A percentile compares a stretch with the other conserved stretches of the same genome.
Evolutionary conservation across 2,329 filamentous ascomycete genomes (phyloP).

Genomic region (Pseudogymnoascus pannorum): DNA sequence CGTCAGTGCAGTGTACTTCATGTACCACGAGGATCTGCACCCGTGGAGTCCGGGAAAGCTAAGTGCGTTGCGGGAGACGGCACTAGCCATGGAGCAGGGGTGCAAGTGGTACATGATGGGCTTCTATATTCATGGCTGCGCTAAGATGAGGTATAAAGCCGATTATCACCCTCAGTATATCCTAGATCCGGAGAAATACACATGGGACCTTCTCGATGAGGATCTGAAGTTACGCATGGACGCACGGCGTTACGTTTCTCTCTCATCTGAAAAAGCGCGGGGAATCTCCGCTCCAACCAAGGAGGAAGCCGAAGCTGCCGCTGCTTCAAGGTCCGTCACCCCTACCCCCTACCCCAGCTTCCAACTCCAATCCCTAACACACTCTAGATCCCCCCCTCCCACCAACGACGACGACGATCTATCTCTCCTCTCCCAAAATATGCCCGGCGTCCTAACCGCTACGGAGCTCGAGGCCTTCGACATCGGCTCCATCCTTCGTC

Average conservation of each 20-base stretch:
- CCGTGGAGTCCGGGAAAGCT: conserved; percentile 66
- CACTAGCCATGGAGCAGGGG: conserved; percentile 58
- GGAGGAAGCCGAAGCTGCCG: background rate
- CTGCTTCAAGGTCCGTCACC: background rate
- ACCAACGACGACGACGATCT: conserved; percentile 17
- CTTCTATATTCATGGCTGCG: conserved; percentile 73
- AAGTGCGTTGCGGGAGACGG: conserved; percentile 65
- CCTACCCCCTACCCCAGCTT: too few relatives aligned
- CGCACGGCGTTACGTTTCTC: conserved; percentile 22
- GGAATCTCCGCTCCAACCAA: background rate
- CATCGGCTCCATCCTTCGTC: conserved; percentile 51
- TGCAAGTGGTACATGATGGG: conserved; percentile 71
- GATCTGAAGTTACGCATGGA: conserved; percentile 45
- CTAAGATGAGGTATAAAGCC: conserved; percentile 81
- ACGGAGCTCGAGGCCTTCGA: conserved; percentile 46
- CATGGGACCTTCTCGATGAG: conserved; percentile 50
- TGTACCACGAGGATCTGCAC: conserved; percentile 71
- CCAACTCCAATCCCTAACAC: background rate
- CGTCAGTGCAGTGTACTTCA: conserved; percentile 76
- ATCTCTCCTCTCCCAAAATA: conserved; percentile 51
- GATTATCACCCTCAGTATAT: conserved; percentile 70
- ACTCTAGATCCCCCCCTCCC: background rate
- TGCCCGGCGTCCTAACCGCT: conserved; percentile 59
- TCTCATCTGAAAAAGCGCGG: background rate
- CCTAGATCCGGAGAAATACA: conserved; percentile 58